Percentiles rank a stretch among this genome's conserved stretches.
Evolutionary conservation across 2,329 filamentous ascomycete species (phyloP).

Genomic region (Sphaceloma murrayae): DNA sequence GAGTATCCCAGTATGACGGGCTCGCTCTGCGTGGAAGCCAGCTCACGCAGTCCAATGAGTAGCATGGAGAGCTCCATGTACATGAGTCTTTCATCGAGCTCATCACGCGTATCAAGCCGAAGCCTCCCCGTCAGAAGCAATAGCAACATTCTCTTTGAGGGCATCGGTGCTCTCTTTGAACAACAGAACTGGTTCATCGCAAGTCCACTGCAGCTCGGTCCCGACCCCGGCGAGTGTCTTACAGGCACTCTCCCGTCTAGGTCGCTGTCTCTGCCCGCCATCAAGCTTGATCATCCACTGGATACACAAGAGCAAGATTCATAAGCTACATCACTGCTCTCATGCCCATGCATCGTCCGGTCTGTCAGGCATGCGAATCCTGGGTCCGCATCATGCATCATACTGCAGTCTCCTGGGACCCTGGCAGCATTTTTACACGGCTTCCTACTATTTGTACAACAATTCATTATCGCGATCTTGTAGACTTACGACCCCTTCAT

Average conservation of each 20-base stretch:
- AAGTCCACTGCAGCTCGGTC: background rate
- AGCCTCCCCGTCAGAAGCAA: constrained; percentile 3
- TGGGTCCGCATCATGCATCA: too few relatives aligned
- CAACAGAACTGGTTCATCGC: constrained; percentile 7
- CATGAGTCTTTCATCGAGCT: background rate
- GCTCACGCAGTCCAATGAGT: constrained; percentile 2
- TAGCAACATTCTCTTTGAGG: constrained; percentile 1
- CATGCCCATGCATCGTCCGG: background rate
- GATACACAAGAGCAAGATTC: background rate
- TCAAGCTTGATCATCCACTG: constrained; percentile 5
- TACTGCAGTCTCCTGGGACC: too few relatives aligned
- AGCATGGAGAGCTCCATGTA: constrained; percentile 14
- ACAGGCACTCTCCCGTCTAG: background rate
- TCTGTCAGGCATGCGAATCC: too few relatives aligned
- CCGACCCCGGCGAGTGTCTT: constrained; percentile 4
- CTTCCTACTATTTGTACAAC: too few relatives aligned
- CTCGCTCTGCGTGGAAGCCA: constrained; percentile 3
- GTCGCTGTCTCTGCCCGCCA: constrained; percentile 3
- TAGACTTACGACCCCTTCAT: too few relatives aligned
- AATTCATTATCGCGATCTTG: too few relatives aligned
- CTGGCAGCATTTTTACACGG: too few relatives aligned
- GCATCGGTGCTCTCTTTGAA: constrained; percentile 7
- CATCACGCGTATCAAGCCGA: background rate
- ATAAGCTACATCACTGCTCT: background rate
- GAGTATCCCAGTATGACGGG: background rate